Percentiles rank a stretch among this genome's conserved stretches.
phyloP scores from a whole-genome alignment of 1,284 basidiomycete genomes.

The Macrocystidia cucumis region DNA sequence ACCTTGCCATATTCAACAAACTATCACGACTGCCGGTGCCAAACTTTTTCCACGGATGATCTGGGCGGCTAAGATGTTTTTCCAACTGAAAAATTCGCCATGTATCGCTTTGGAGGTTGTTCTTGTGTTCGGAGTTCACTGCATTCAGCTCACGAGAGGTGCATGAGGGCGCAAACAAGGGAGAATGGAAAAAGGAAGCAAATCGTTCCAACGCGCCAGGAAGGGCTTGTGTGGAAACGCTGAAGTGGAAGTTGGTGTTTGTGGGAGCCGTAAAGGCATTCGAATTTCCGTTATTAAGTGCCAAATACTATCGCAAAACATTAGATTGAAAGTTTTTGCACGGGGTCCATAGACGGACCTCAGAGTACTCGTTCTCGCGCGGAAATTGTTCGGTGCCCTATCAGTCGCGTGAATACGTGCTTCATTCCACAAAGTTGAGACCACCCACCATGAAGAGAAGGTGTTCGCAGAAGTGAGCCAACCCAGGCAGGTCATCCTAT shows the following conservation, averaged over 20 bases:
- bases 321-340: neutral
- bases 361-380: constrained; percentile 87
- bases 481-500: constrained; percentile 82
- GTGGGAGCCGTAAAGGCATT: constrained; percentile 94
- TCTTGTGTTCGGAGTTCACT: constrained; percentile 97
- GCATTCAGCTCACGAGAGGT: constrained; percentile 94
- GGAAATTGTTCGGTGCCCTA: constrained; percentile 82
- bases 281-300: constrained; percentile 85
- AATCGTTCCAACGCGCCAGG: constrained; percentile 86
- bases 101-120: constrained; percentile 91
- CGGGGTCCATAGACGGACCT: constrained; percentile 35
- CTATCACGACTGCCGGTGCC: constrained; percentile 88
- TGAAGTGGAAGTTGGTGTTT: constrained; percentile 95
- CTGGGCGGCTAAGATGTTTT: constrained; percentile 77
- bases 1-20: constrained; percentile 63
- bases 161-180: constrained; percentile 87
- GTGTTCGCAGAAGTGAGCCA: constrained; percentile 95
- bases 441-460: constrained; percentile 83
- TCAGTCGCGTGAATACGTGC: constrained; percentile 4
- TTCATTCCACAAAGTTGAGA: constrained; percentile 1
- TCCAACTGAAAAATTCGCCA: constrained; percentile 98
- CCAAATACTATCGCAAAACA: constrained; percentile 60
- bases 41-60: constrained; percentile 92
- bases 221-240: constrained; percentile 82
- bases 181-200: constrained; percentile 90